A percentile compares a stretch with the other conserved stretches of the same genome.
These are phyloP conservation scores for Backusella sp. DNA, from an alignment of 192 early-diverging fungal genomes.

Conservation along the genomic window DNA sequence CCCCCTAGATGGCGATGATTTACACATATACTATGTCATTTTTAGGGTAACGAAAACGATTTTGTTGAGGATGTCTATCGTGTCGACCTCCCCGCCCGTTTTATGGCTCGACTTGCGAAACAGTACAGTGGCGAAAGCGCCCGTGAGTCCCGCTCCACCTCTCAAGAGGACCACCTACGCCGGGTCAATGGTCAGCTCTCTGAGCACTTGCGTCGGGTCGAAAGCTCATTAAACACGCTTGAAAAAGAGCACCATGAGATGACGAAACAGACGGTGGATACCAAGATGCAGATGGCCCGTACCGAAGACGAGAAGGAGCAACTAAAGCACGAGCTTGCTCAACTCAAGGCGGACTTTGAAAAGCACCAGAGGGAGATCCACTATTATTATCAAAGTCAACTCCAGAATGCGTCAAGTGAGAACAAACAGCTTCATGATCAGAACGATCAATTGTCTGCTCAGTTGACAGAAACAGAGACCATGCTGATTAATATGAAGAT, in stretches of 20 bases:
- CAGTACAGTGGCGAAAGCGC: constrained; percentile 67
- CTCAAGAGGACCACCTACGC: constrained; percentile 60
- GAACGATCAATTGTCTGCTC: constrained; percentile 57
- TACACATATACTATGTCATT: not conserved
- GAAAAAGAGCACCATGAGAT: constrained; percentile 76
- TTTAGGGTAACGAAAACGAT: constrained; percentile 59
- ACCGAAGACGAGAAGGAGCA: constrained; percentile 51
- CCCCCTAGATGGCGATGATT: not conserved
- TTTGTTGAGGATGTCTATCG: constrained; percentile 82
- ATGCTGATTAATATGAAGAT: constrained; percentile 68
- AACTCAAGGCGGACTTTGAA: constrained; percentile 46
- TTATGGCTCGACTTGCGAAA: constrained; percentile 69
- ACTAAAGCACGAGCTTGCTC: constrained; percentile 44
- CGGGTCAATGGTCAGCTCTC: constrained; percentile 66
- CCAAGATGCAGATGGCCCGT: constrained; percentile 55
- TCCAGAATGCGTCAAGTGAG: constrained; percentile 71
- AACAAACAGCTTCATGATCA: constrained; percentile 69
- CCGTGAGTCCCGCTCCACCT: constrained; percentile 62
- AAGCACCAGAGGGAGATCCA: constrained; percentile 46
- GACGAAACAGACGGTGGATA: constrained; percentile 63
- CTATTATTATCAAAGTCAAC: constrained; percentile 56
- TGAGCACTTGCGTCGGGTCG: constrained; percentile 57
- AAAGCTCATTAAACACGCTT: constrained; percentile 60
- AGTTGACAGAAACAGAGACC: constrained; percentile 56
- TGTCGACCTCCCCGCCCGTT: constrained; percentile 66